Conservation (phyloP, 2,329 filamentous ascomycete genomes). For the Calonectria hawksworthii region DNA sequence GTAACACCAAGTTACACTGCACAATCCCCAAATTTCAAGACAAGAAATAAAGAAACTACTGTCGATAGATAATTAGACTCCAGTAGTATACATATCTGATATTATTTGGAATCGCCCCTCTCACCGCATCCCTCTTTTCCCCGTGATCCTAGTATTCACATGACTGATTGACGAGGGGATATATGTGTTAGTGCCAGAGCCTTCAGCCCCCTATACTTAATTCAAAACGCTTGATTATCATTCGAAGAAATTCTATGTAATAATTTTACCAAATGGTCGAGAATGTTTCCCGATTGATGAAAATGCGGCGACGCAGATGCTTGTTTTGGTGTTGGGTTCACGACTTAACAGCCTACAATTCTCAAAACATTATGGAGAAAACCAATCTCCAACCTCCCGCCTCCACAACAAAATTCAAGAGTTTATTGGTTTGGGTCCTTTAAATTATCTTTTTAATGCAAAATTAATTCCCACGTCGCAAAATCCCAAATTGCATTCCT, state of each 20-base stretch:
- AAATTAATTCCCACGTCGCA: background rate
- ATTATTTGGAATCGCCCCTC: too few relatives aligned
- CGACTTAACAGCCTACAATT: background rate
- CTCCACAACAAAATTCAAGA: background rate
- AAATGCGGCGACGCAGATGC: background rate
- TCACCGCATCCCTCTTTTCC: background rate
- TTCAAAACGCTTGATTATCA: background rate
- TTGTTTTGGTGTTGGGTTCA: background rate
- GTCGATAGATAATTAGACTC: too few relatives aligned
- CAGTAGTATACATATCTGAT: too few relatives aligned
- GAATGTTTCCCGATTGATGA: background rate
- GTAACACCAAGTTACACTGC: background rate
- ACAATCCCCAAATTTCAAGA: background rate
- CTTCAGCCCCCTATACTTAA: background rate
- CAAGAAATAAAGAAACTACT: too few relatives aligned
- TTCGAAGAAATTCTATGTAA: background rate
- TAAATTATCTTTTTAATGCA: background rate
- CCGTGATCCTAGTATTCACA: too few relatives aligned
- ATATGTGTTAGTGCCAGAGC: background rate
- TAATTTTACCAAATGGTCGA: background rate
- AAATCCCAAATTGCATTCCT: background rate
- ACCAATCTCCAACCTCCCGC: background rate
- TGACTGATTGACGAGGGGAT: background rate
- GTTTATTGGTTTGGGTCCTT: too few relatives aligned
- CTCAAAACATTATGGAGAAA: background rate